Conservation (phyloP, 1,139 yeast genomes). For the Scheffersomyces insectosa region DNA sequence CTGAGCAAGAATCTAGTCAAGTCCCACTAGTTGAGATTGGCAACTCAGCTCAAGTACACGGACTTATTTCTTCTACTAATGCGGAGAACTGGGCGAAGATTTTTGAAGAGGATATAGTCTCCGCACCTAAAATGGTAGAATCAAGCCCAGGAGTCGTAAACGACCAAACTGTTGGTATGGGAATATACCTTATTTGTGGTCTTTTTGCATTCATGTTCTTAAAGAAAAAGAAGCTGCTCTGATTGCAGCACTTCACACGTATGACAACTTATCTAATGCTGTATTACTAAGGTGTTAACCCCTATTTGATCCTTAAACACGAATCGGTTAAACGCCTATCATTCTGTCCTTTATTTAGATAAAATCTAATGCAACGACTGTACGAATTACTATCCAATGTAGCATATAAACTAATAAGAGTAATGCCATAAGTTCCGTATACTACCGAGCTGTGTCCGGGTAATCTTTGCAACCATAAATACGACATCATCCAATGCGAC, state of each 20-base stretch:
- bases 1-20: neutral
- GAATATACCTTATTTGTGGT: constrained; percentile 16
- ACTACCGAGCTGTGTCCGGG: no score
- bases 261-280: neutral
- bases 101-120: neutral
- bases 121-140: neutral
- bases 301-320: no score
- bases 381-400: no score
- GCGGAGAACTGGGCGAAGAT: neutral
- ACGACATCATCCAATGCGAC: neutral
- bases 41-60: no score
- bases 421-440: no score
- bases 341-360: no score
- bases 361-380: no score
- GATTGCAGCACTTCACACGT: neutral
- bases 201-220: constrained; percentile 16
- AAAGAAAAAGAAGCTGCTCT: constrained; percentile 9
- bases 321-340: no score
- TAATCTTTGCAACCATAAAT: neutral
- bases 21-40: no score
- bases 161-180: constrained; percentile 16
- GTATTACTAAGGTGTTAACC: no score
- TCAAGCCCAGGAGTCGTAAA: constrained; percentile 5
- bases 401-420: no score
- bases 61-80: neutral